Evolutionary conservation across 2,329 filamentous ascomycete species (phyloP).

Genomic region (Curvularia eragrostidis): DNA sequence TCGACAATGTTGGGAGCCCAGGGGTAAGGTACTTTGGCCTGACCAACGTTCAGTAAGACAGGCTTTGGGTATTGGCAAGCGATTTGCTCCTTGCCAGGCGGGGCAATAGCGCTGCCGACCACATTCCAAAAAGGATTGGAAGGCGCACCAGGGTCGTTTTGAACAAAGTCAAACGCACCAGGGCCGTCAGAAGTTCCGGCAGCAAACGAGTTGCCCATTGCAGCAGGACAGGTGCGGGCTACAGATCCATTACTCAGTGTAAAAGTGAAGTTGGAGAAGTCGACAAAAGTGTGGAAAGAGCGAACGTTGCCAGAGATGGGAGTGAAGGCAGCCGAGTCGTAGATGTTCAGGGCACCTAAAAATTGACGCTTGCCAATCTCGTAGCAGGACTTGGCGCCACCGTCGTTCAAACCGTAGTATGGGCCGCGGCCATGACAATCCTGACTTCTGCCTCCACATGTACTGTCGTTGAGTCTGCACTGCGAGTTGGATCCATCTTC

Average conservation of each 20-base stretch:
- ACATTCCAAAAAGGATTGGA: slow-evolving; percentile 81
- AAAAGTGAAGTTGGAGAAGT: slow-evolving; percentile 80
- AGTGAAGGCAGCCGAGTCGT: slow-evolving; percentile 59
- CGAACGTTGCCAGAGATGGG: slow-evolving; percentile 71
- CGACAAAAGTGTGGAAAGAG: slow-evolving; percentile 83
- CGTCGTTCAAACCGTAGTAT: slow-evolving; percentile 69
- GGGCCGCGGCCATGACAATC: slow-evolving; percentile 78
- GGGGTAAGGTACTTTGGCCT: slow-evolving; percentile 76
- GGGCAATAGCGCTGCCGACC: slow-evolving; percentile 74
- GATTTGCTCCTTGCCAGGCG: slow-evolving; percentile 72
- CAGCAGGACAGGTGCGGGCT: slow-evolving; percentile 81
- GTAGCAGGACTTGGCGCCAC: slow-evolving; percentile 71
- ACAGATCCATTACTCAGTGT: slow-evolving; percentile 72
- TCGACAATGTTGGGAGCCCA: slow-evolving; percentile 95
- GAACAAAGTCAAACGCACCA: slow-evolving; percentile 90
- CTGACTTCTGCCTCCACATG: slow-evolving; percentile 76
- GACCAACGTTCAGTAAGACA: slow-evolving; percentile 86
- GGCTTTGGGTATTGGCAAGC: slow-evolving; percentile 82
- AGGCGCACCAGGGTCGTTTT: slow-evolving; percentile 78
- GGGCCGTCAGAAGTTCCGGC: slow-evolving; percentile 92
- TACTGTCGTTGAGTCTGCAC: slow-evolving; percentile 82
- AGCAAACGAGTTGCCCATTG: slow-evolving; percentile 89
- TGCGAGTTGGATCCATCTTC: slow-evolving; percentile 75
- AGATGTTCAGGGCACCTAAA: slow-evolving; percentile 64
- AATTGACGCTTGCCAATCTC: slow-evolving; percentile 79